Evolutionary conservation across 805 yeast species (phyloP).

Genomic region (Vanderwaltozyma verrucispora): DNA sequence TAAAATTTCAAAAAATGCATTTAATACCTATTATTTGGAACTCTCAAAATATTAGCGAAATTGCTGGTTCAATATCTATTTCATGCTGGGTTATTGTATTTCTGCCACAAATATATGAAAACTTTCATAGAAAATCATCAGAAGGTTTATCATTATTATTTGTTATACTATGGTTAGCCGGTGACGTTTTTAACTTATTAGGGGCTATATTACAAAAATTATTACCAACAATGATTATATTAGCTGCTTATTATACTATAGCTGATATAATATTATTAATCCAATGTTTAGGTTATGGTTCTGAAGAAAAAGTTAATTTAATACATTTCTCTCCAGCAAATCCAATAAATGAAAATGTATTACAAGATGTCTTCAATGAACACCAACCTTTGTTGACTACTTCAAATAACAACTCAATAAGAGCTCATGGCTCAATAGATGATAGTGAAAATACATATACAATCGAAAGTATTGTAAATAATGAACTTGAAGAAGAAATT

Average conservation of each 20-base stretch:
- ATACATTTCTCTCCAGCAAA: conserved; percentile 84
- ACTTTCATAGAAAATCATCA: conserved; percentile 71
- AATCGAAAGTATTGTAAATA: conserved; percentile 4
- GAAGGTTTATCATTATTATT: conserved; percentile 85
- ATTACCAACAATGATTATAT: conserved; percentile 85
- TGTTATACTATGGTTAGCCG: conserved; percentile 83
- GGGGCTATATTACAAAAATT: conserved; percentile 89
- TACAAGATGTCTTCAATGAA: conserved; percentile 35
- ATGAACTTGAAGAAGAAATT: conserved; percentile 11
- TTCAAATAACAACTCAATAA: not conserved
- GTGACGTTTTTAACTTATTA: conserved; percentile 86
- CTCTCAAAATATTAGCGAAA: conserved; percentile 66
- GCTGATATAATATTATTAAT: conserved; percentile 79
- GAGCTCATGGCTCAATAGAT: not conserved
- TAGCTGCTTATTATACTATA: conserved; percentile 85
- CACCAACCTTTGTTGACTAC: conserved; percentile 19
- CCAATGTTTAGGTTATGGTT: conserved; percentile 77
- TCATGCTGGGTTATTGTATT: conserved; percentile 98
- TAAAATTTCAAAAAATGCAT: too few species aligned
- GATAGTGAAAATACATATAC: conserved; percentile 5
- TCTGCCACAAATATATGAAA: conserved; percentile 94
- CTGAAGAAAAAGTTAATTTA: conserved; percentile 46
- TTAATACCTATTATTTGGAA: conserved; percentile 46
- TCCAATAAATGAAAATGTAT: conserved; percentile 64
- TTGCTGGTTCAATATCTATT: conserved; percentile 68